phyloP scores from a whole-genome alignment of 2,329 filamentous ascomycete species.

The Akanthomyces dipterigenus region DNA sequence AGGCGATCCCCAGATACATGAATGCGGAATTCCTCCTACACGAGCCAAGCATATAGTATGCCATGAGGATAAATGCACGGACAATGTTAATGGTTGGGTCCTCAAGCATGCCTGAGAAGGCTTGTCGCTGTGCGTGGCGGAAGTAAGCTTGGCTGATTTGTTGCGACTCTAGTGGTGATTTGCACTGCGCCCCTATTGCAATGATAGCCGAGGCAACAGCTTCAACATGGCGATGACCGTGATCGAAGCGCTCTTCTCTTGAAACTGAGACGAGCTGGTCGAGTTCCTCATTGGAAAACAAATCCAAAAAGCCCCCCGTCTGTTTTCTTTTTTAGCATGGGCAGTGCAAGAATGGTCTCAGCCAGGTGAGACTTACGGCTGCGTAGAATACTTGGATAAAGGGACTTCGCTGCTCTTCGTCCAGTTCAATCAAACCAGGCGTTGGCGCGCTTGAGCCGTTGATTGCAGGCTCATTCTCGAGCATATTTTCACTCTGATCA shows the following conservation, averaged over 20 bases:
- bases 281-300: constrained; percentile 2
- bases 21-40: constrained; percentile 55
- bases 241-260: constrained; percentile 2
- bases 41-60: constrained; percentile 52
- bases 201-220: constrained; percentile 34
- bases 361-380: not conserved
- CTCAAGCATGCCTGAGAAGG: constrained; percentile 45
- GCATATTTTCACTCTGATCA: constrained; percentile 43
- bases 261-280: not conserved
- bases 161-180: constrained; percentile 22
- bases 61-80: constrained; percentile 46
- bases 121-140: constrained; percentile 37
- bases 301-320: constrained; percentile 10
- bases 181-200: constrained; percentile 46
- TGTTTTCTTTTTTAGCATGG: not conserved
- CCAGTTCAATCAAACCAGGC: constrained; percentile 2
- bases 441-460: not conserved
- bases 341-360: no score
- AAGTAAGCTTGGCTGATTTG: constrained; percentile 34
- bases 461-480: constrained; percentile 35
- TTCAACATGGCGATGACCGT: not conserved
- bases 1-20: constrained; percentile 56
- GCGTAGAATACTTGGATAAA: not conserved
- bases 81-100: constrained; percentile 48
- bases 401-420: not conserved